Base-by-base conservation (phyloP, 108 stramenopile species). In the Schizochytrium sp. region DNA sequence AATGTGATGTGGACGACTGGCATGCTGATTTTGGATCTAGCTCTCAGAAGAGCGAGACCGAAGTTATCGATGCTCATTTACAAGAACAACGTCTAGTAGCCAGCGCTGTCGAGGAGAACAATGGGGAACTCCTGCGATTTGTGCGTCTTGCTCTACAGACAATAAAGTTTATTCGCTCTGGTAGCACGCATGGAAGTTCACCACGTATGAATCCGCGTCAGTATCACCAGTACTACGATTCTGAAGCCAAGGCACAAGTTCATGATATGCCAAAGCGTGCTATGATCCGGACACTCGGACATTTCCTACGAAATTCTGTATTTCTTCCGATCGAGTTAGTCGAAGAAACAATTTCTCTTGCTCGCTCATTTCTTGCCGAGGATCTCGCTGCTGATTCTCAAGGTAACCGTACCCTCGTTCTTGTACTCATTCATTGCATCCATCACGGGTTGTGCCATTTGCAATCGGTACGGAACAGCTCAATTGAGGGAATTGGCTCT, bases 161-260 rank as follows among this genome's bases (percentile, higher is more conserved):
- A 5, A 83, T 83, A 2, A 83, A 83, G 76, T 83, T 83, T 42
- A 83, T 83, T 42, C 76, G 76, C 8, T 55, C 76, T 28, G 76
- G 50, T 5, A 55, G 50, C 50, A 53, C 53, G 28, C 76, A 55
- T 53, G 76, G 76, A 1, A 55, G 53, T n/a, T 38, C 76, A 38
- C 50, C 50, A 53, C 76, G 53, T n/a, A 49, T 49, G 76, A 55
- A 83, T 49, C 76, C 50, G 28, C 10, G 47, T 7, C 47, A 83
- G 28, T 83, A 49, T 10, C 5, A 17, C 5, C 50, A 83, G 50
- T 38, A 19, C 50, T 47, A 83, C 55, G 76, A 83, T 10, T 55
- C 76, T 28, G 76, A 83, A 53, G 76, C 76, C 28, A 83, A 42
- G 76, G 53, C 53, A 38, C 76, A 83, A 3, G 76, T 83, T n/a